A percentile compares a stretch with the other conserved stretches of the same genome.
These are phyloP conservation scores for Serendipita sp. DNA, from an alignment of 768 basidiomycete species.

Conservation along the genomic window DNA sequence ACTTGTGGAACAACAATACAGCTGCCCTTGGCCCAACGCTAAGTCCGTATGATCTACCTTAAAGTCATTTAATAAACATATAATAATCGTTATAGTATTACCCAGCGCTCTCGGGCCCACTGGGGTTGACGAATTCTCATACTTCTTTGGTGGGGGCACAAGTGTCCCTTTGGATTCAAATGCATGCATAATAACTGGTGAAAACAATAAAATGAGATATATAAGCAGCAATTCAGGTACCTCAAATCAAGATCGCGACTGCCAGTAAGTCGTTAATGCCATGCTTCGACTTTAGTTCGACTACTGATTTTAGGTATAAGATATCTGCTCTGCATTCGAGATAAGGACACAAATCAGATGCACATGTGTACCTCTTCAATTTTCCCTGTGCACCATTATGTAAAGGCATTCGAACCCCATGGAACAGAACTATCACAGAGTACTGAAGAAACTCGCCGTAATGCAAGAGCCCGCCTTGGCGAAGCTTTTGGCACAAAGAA, in stretches of 20 bases:
- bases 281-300: background rate
- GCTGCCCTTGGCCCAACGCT: background rate
- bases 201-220: constrained; percentile 74
- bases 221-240: constrained; percentile 42
- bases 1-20: background rate
- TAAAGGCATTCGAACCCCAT: constrained; percentile 68
- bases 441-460: constrained; percentile 29
- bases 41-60: background rate
- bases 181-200: constrained; percentile 49
- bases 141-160: no score
- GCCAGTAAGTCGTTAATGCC: constrained; percentile 37
- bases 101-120: no score
- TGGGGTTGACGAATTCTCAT: no score
- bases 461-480: constrained; percentile 64
- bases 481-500: constrained; percentile 93
- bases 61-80: background rate
- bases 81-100: no score
- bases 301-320: constrained; percentile 22
- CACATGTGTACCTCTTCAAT: constrained; percentile 51
- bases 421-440: constrained; percentile 29
- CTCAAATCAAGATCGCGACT: constrained; percentile 37
- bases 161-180: constrained; percentile 8
- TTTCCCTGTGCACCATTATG: constrained; percentile 55
- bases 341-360: constrained; percentile 57
- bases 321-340: constrained; percentile 72